Evolutionary conservation across 768 basidiomycete species (phyloP).

Genomic region (Gloeophyllum trabeum): DNA sequence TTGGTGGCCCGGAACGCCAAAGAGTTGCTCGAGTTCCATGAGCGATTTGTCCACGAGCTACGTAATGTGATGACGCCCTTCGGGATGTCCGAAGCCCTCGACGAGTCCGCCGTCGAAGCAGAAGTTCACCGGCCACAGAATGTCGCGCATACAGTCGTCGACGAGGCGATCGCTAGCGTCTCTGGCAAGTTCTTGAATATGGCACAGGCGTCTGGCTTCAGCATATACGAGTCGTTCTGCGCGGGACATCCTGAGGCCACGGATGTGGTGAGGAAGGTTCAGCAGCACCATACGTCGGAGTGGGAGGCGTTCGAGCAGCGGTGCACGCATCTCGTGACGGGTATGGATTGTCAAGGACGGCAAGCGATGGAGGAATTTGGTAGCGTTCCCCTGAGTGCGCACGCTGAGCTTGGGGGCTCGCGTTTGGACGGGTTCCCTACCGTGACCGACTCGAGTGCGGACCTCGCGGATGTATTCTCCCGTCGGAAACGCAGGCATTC

Average conservation of each 20-base stretch:
- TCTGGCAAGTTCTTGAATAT: constrained; percentile 13
- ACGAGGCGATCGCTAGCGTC: constrained; percentile 13
- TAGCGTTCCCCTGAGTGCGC: too few species aligned
- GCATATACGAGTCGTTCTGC: constrained; percentile 79
- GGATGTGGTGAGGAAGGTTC: constrained; percentile 56
- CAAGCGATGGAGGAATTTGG: too few species aligned
- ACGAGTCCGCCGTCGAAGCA: constrained; percentile 2
- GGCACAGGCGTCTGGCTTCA: constrained; percentile 63
- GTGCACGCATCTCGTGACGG: constrained; percentile 44
- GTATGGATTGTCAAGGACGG: too few species aligned
- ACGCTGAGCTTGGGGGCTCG: too few species aligned
- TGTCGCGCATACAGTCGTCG: constrained; percentile 8
- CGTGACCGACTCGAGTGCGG: too few species aligned
- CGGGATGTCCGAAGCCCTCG: constrained; percentile 26
- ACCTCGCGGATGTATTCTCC: too few species aligned
- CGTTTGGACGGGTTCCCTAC: too few species aligned
- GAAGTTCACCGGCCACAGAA: neutral
- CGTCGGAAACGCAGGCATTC: constrained; percentile 11
- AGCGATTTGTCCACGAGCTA: constrained; percentile 50
- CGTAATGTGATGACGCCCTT: constrained; percentile 34
- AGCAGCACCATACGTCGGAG: constrained; percentile 52
- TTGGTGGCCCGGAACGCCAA: constrained; percentile 55
- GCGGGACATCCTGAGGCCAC: constrained; percentile 77
- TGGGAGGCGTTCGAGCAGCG: constrained; percentile 81
- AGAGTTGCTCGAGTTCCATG: constrained; percentile 58